Base-by-base conservation (phyloP, 108 stramenopile genomes). In the Nannochloropsis gaditana region DNA sequence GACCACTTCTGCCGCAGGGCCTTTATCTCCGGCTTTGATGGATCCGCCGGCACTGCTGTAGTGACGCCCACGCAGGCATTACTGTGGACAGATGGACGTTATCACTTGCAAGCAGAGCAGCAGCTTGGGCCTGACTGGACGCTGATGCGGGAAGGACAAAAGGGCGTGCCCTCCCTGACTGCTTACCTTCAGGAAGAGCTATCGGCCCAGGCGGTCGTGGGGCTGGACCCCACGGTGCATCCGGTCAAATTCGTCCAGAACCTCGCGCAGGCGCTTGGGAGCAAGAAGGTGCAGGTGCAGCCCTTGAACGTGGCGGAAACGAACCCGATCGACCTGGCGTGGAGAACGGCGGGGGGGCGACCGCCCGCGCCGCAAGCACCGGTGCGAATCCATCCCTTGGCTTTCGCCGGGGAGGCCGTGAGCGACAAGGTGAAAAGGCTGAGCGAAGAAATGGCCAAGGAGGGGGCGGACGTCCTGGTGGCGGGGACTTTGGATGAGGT, bases 81-180 rank as follows among this genome's bases (percentile, higher is more conserved):
- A 82, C 87, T 98, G 80, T 99, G 97, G 97, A 98, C 97, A 1
- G 97, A 98, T 84, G 96, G 96, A 1, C 86, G 99, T 42, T 99
- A 99, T 85, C 96, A 93, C 90, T 93, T 95, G 84, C 97, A 99
- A 91, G 99, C 99, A 11, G 83, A 80, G 11, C 86, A 94, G 79
- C 83, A 94, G 82, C 87, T 99, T 9, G 93, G 91, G 10, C 82
- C 47, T 9, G 88, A 86, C 43, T 94, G 93, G 93, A 91, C 84
- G 43, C 89, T 99, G 31, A 95, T 97, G 93, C 95, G 95, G 82
- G 91, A 73, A 10, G 89, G 88, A 47, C 85, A 91, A 45, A 80
- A 79, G 11, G 85, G 44, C 42, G 90, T 90, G 9, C 92, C 88
- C 21, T 79, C 82, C 19, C 17, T 93, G 11, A 83, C 84, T 42